A percentile compares a stretch with the other conserved stretches of the same genome.
Evolutionary conservation across 2,329 filamentous ascomycete species (phyloP).

Genomic region (Fusarium mundagurra): DNA sequence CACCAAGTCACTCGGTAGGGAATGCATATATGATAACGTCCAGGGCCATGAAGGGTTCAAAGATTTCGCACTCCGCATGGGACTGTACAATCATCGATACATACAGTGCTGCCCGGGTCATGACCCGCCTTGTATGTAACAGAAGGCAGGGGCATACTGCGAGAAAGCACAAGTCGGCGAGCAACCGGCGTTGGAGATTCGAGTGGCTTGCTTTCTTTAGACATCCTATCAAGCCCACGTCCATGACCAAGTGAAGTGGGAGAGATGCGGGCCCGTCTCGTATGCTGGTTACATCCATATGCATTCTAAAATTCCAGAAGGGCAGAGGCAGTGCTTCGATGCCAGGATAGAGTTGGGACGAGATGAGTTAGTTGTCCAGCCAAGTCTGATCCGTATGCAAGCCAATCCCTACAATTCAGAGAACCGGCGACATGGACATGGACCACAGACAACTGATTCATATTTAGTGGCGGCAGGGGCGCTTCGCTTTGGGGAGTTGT

Average conservation of each 20-base stretch:
- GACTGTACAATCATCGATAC: slow-evolving; percentile 4
- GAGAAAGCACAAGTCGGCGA: slow-evolving; percentile 15
- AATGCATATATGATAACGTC: not conserved
- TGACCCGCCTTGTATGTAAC: slow-evolving; percentile 42
- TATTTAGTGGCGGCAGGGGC: slow-evolving; percentile 37
- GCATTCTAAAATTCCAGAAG: not conserved
- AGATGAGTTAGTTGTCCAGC: slow-evolving; percentile 27
- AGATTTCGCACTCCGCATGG: not conserved
- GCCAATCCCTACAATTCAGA: slow-evolving; percentile 15
- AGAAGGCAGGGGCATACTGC: slow-evolving; percentile 29
- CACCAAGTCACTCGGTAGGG: not conserved
- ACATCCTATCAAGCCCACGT: slow-evolving; percentile 14
- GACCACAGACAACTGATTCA: slow-evolving; percentile 11
- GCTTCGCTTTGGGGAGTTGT: slow-evolving; percentile 29
- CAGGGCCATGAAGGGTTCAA: not conserved
- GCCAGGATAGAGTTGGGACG: slow-evolving; percentile 26
- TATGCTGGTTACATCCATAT: not conserved
- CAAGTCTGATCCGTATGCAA: slow-evolving; percentile 25
- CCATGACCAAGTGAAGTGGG: slow-evolving; percentile 21
- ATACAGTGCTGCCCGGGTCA: slow-evolving; percentile 25
- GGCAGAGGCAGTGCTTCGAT: not conserved
- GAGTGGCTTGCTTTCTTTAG: slow-evolving; percentile 17
- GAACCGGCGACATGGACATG: slow-evolving; percentile 31
- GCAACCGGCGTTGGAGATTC: slow-evolving; percentile 21
- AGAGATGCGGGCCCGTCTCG: not conserved